Base-by-base conservation (phyloP, 73 alveolate species). In the Paramecium bursaria region DNA sequence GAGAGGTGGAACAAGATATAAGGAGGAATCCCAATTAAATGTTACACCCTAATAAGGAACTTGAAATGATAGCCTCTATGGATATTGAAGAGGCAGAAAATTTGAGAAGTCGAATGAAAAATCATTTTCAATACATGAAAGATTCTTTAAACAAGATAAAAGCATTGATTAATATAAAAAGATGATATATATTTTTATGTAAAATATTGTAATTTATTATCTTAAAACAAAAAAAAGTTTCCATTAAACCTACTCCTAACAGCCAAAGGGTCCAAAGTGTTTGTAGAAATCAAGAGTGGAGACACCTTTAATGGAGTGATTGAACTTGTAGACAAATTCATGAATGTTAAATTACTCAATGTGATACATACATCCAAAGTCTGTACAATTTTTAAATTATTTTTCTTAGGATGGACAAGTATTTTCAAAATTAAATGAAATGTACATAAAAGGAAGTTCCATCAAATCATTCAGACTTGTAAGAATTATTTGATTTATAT, bases 321-420 rank as follows among this genome's bases (percentile, higher is more conserved):
- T 23, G 89, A 79, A 22, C 42, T 39, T 48, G 54, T 54, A 17
- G 89, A 79, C 46, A 79, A 73, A 79, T 79, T 35, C 46, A 79
- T 79, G 89, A 79, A 79, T 79, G 57, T 35, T 1, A 42, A 79
- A 55, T 79, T 79, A 55, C 51, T 35, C 0, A 42, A 79, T 22
- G 89, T 54, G n/a, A 79, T 17, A 31, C 76, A 53, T 54, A 44
- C 89, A 48, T 50, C 88, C 6, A 75, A 51, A 75, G 88, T 75
- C 48, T 31, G 30, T 53, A 1, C 22, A 15, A 53, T 21, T 27
- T 15, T 53, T 53, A 31, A 51, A 11, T 26, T 17, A 26, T 14
- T 33, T 6, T 53, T 19, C 13, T 31, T n/a, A 79, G 85, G 89
- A 79, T 79, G 76, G 82, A 39, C 6, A 52, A 25, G 42, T 3